Percentiles rank a stretch among this genome's conserved stretches.
Evolutionary conservation across 352 stramenopile genomes (phyloP).

Genomic region (Phytophthora sansomeana): DNA sequence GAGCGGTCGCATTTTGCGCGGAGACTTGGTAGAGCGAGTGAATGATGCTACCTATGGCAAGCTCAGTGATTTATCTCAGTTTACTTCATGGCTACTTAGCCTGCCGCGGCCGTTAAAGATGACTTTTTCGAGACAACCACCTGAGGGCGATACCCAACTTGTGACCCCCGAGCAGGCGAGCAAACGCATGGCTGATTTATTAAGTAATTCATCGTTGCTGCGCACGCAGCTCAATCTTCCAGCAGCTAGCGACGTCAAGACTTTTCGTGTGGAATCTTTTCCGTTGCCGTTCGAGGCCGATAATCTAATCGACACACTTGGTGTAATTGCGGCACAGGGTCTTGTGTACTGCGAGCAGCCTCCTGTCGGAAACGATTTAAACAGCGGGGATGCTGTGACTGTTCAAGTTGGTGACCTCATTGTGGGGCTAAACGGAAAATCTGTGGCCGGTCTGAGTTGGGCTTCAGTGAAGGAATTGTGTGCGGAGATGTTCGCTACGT

Average conservation of each 20-base stretch:
- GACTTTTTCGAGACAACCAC: constrained; percentile 57
- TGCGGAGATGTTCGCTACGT: constrained; percentile 35
- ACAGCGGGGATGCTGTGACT: constrained; percentile 12
- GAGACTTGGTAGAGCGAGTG: constrained; percentile 80
- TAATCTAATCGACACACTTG: constrained; percentile 46
- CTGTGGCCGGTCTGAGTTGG: constrained; percentile 56
- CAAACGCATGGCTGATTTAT: constrained; percentile 32
- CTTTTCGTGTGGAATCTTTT: constrained; percentile 39
- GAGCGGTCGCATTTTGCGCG: constrained; percentile 61
- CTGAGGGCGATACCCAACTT: neutral
- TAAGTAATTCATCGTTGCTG: constrained; percentile 35
- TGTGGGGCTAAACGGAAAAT: constrained; percentile 70
- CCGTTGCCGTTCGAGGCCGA: constrained; percentile 53
- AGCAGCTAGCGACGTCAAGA: constrained; percentile 43
- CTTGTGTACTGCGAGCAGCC: constrained; percentile 45
- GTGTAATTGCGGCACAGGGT: constrained; percentile 49
- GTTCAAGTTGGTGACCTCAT: constrained; percentile 60
- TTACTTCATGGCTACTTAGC: constrained; percentile 74
- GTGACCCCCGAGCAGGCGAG: constrained; percentile 20
- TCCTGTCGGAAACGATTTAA: constrained; percentile 3
- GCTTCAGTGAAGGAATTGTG: constrained; percentile 50
- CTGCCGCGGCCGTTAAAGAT: constrained; percentile 75
- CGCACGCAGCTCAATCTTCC: constrained; percentile 35
- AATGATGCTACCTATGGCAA: constrained; percentile 72
- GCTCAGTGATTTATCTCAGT: constrained; percentile 81